phyloP scores from a whole-genome alignment of 345 rosid genomes.

The Citrus reticulata region DNA sequence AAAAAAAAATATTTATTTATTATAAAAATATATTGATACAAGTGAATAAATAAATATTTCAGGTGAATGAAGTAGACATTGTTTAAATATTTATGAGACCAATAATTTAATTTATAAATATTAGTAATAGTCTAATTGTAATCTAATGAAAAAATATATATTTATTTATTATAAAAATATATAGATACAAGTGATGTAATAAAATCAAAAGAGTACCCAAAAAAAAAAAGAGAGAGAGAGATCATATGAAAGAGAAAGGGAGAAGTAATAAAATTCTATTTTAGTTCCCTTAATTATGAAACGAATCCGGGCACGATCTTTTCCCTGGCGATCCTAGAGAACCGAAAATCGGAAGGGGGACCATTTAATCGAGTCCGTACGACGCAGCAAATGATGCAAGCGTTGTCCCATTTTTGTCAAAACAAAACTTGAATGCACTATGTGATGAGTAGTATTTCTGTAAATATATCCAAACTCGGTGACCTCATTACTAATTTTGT shows the following conservation, averaged over 20 bases:
- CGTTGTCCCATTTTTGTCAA: background rate
- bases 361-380: background rate
- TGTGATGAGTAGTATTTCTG: constrained; percentile 2
- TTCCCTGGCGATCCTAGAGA: background rate
- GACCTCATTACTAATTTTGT: constrained; percentile 19
- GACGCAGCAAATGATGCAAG: background rate
- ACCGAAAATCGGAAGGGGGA: too few relatives aligned
- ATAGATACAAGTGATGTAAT: background rate
- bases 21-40: too few relatives aligned
- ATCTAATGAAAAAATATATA: rapidly evolving
- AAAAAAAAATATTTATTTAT: too few relatives aligned
- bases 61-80: too few relatives aligned
- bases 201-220: background rate
- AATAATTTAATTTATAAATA: too few relatives aligned
- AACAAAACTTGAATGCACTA: background rate
- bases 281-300: background rate
- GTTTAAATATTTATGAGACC: rapidly evolving
- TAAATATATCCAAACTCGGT: constrained; percentile 1
- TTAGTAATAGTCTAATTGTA: too few relatives aligned
- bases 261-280: background rate
- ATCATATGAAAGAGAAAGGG: background rate
- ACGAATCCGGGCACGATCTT: background rate
- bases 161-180: too few relatives aligned
- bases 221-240: too few relatives aligned
- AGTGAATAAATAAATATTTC: too few relatives aligned